Evolutionary conservation across 208 protist genomes (phyloP), one percentile per base, ranked within the genome.

Genomic region (Leishmania amazonensis): DNA sequence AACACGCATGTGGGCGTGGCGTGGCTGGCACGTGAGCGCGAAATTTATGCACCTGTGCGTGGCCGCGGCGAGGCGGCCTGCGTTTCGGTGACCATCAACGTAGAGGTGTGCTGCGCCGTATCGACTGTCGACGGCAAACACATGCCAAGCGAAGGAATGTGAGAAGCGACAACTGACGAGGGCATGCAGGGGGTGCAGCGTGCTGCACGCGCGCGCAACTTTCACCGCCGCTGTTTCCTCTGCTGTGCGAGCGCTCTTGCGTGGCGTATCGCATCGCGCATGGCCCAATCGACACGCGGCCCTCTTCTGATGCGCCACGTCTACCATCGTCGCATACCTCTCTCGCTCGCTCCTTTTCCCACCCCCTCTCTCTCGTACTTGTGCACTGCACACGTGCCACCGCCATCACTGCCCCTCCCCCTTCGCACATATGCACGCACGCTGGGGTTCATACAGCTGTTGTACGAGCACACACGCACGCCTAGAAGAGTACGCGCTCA

Each of bases 381-480:
- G 45, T 9, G 45, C 53, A 47, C 45, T 0, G 9, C 45, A 47
- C 53, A 58, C 17, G 17, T 7, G 17, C 53, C 53, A 58, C 53
- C 53, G 53, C 53, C 19, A 58, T 24, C 45, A 24, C 19, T 49
- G 54, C 1, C 60, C 21, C 28, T 67, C 38, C 67, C 24, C 67
- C 24, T 28, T 28, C 24, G 54, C 24, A 11, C 45, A 60, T 58
- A 11, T 47, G 31, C 71, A 31, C 47, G 54, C 17, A 67, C 28
- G 60, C 60, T 42, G 38, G 47, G 53, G 53, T 28, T 53, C 35
- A 74, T 75, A 2, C 21, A 70, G 57, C 38, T 13, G 31, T 42
- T 62, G 70, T 21, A 79, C 51, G 28, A n/a, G n/a, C 71, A 57
- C 71, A 60, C 71, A 40, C 71, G 35, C 49, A 47, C 45, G 21